Percentiles rank a stretch among this genome's conserved stretches.
phyloP scores from a whole-genome alignment of 106 monocot genomes.

The Allium fistulosum region DNA sequence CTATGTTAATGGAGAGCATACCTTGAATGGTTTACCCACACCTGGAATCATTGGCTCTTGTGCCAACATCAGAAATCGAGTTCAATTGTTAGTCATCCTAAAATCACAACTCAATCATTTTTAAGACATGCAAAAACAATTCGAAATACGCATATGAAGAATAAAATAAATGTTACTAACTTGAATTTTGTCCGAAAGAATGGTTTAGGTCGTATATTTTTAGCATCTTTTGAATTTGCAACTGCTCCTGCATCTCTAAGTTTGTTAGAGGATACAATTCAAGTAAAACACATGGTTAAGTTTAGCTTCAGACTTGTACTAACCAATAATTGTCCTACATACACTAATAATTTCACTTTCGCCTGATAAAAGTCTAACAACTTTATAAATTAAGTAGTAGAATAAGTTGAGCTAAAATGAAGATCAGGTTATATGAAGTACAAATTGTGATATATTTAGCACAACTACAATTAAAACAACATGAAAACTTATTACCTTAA shows the following conservation, averaged over 20 bases:
- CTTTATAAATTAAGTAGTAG: too few species aligned
- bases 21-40: conserved; percentile 70
- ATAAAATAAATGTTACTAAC: conserved; percentile 11
- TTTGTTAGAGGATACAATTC: conserved; percentile 59
- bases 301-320: too few species aligned
- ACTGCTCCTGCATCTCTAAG: conserved; percentile 82
- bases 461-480: too few species aligned
- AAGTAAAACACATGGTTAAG: conserved; percentile 4
- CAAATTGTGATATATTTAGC: too few species aligned
- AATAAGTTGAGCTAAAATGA: too few species aligned
- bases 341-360: too few species aligned
- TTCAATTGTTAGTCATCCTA: conserved; percentile 93
- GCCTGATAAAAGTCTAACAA: neutral
- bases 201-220: conserved; percentile 65
- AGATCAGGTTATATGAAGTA: too few species aligned
- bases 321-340: too few species aligned
- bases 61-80: conserved; percentile 89
- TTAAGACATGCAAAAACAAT: too few species aligned
- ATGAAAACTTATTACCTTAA: too few species aligned
- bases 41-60: conserved; percentile 93
- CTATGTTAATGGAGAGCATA: neutral
- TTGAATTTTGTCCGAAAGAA: conserved; percentile 82
- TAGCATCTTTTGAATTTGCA: conserved; percentile 78
- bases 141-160: too few species aligned
- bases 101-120: neutral